phyloP scores from a whole-genome alignment of 2,329 filamentous ascomycete species.

The Colletotrichum noveboracense region DNA sequence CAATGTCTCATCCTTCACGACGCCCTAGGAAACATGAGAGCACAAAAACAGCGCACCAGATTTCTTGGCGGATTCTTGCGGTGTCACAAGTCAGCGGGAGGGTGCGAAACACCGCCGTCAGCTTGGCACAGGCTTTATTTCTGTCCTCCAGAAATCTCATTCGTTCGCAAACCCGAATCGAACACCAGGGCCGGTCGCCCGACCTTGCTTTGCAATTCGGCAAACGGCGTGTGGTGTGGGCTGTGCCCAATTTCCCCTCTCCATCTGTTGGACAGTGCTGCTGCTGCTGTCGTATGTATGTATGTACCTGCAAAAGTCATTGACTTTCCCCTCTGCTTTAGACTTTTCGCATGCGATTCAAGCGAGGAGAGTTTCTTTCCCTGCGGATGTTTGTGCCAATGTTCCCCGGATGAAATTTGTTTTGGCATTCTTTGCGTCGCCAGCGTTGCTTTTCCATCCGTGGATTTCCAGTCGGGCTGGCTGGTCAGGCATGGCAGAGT shows the following conservation, averaged over 20 bases:
- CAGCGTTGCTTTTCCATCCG: background rate
- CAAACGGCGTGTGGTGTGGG: background rate
- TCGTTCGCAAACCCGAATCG: background rate
- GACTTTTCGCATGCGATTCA: background rate
- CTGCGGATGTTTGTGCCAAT: background rate
- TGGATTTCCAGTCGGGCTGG: background rate
- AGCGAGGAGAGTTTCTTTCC: background rate
- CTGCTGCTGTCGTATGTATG: background rate
- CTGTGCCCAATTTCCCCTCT: background rate
- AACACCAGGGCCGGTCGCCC: background rate
- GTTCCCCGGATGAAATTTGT: background rate
- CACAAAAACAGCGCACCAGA: background rate
- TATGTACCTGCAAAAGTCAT: background rate
- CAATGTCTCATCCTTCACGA: slow-evolving; percentile 3
- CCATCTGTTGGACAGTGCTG: background rate
- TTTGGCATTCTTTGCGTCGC: background rate
- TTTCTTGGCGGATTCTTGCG: slow-evolving; percentile 2
- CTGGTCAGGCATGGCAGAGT: background rate
- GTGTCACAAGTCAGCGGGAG: slow-evolving; percentile 10
- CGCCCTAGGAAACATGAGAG: background rate
- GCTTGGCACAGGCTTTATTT: slow-evolving; percentile 17
- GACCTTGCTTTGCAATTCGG: background rate
- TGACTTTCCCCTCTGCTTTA: background rate
- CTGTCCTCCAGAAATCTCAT: background rate
- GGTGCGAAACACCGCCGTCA: slow-evolving; percentile 7